phyloP scores from a whole-genome alignment of 169 alveolate species.

The Plasmodium berghei region DNA sequence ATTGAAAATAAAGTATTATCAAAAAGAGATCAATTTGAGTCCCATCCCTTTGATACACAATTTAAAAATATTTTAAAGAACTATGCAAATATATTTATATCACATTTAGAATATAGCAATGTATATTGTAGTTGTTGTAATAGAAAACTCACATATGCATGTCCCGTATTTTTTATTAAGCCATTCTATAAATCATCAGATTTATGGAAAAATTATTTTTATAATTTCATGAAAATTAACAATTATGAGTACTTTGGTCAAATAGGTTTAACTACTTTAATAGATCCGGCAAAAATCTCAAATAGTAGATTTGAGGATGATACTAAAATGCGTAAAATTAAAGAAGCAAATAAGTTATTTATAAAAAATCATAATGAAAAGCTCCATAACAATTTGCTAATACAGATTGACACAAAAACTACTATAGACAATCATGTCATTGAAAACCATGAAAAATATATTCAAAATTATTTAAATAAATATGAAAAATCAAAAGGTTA shows the following conservation, averaged over 20 bases:
- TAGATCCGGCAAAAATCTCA: constrained; percentile 20
- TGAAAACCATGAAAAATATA: constrained; percentile 25
- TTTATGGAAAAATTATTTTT: constrained; percentile 62
- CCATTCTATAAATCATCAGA: constrained; percentile 72
- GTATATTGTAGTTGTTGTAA: constrained; percentile 61
- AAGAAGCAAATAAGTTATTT: constrained; percentile 50
- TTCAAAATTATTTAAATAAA: constrained; percentile 16
- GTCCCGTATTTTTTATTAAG: constrained; percentile 72
- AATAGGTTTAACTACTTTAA: background rate
- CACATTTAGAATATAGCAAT: constrained; percentile 36
- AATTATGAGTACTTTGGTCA: constrained; percentile 56
- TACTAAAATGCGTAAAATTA: constrained; percentile 53
- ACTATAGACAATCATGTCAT: constrained; percentile 4
- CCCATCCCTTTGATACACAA: constrained; percentile 65
- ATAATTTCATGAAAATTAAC: constrained; percentile 70
- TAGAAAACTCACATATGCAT: constrained; percentile 51
- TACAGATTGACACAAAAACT: constrained; percentile 5
- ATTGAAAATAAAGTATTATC: constrained; percentile 70
- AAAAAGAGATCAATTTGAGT: constrained; percentile 75
- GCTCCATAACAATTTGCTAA: constrained; percentile 1
- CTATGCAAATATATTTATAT: constrained; percentile 66
- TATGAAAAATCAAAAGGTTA: constrained; percentile 21
- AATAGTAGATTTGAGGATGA: constrained; percentile 39
- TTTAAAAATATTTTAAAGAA: constrained; percentile 74
- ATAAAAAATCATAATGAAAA: constrained; percentile 69